Base-by-base conservation (phyloP, 2,329 filamentous ascomycete genomes). In the Penicillium sp. region DNA sequence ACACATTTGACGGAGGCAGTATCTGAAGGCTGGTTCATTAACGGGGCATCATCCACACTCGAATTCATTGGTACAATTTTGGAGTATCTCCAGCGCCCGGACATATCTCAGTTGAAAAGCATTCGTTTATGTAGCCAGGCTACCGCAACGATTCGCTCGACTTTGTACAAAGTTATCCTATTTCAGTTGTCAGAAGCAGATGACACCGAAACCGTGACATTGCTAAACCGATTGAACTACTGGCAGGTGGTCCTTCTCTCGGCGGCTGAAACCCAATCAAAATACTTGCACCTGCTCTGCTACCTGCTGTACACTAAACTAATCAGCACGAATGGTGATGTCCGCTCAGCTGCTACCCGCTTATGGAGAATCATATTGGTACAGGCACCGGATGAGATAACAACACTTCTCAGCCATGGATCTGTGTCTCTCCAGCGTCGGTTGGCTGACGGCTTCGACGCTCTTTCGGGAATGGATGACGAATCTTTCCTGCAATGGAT, bases 11-110 rank as follows among this genome's bases (percentile, higher is more conserved):
- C 89, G 0, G 94, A 99, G 72, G 90, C 91, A 6, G 88, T 96
- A 13, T 97, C 94, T 64, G 94, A 97, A 75, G 94, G 94, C 17
- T 97, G 93, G 91, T 97, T 97, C 69, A 85, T 97, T 61, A 89
- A 94, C 63, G 93, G 93, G 1, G 90, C 90, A 1, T 89, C 92
- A 66, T 82, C 86, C 4, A 83, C 94, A 65, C 82, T 97, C 33
- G 93, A 97, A 67, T 96, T 97, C 67, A 84, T 88, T 4, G 94
- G 93, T 1, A 87, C 88, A 53, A 77, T 97, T 7, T 76, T 99
- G 7, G 94, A 99, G 71, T 93, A 96, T 68, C 80, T 99, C 4
- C 91, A 96, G 70, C 85, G 90, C 10, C 89, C 93, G 0, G 91
- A 96, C 15, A 81, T 99, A 36, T 85, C 91, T 0, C 82, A 81